Base-by-base conservation (phyloP, 1,139 yeast species). In the Kodamaea suecica region DNA sequence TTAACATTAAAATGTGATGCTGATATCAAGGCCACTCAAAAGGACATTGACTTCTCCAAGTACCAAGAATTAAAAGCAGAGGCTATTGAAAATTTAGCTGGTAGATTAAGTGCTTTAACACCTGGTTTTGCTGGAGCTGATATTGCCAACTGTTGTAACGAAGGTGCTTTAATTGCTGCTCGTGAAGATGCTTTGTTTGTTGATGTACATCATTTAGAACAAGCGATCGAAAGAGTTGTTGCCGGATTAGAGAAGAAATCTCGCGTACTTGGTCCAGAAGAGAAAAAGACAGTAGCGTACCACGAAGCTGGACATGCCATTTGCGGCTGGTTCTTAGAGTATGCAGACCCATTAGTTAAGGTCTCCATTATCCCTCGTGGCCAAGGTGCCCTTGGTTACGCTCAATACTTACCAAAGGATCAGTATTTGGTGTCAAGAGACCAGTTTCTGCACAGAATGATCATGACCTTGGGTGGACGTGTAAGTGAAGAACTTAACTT, bases 101-200 rank as follows among this genome's bases (percentile, higher is more conserved):
- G 88, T 31, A 72, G 86, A 54, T 66, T 84, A 43, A 81, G 87
- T 33, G 86, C 90, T 2, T 67, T 84, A 51, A 84, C 94, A 2
- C 92, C 94, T 1, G 94, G 94, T 0, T 84, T 84, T 55, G 79
- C 88, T 1, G 94, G 94, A 57, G 94, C 94, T 23, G 94, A 84
- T 56, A 84, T 84, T 55, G 88, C 94, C 33, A 84, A 84, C 53
- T 82, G 82, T 47, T 82, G 88, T 59, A 84, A 84, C 49, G 94
- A 84, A 57, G 90, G 90, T 40, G 92, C 92, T 2, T 70, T 84
- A 48, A 80, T 82, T 51, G 92, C 92, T 12, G 92, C 92, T 1
- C 72, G 94, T 58, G 70, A 70, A 40, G 76, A 80, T 49, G 76
- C 80, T 4, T 54, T 60, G 1, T 57, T 70, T 15, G 87, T 84